Evolutionary conservation across 1,139 yeast species (phyloP).

Genomic region (Meyerozyma sp.): DNA sequence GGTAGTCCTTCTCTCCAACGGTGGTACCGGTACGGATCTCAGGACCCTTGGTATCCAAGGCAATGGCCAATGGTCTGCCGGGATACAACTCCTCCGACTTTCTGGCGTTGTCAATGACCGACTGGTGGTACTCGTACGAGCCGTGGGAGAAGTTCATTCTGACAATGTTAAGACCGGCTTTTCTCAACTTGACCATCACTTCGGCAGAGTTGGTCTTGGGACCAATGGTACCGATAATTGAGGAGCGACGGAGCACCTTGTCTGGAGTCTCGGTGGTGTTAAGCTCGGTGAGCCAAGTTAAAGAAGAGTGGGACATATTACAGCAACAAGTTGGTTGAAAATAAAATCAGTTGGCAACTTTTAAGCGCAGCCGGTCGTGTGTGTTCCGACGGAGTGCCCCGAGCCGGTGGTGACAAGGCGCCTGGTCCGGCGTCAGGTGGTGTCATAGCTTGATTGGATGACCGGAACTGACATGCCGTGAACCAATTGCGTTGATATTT

Average conservation of each 20-base stretch:
- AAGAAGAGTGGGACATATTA: constrained; percentile 23
- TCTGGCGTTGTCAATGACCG: constrained; percentile 93
- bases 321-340: background rate
- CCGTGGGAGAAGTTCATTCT: constrained; percentile 99
- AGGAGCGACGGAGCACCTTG: constrained; percentile 84
- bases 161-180: constrained; percentile 95
- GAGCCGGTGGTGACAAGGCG: background rate
- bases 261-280: constrained; percentile 78
- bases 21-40: constrained; percentile 99
- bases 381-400: constrained; percentile 1
- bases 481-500: background rate
- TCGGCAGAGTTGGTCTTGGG: constrained; percentile 95
- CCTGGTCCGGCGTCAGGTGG: background rate
- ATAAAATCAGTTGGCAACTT: background rate
- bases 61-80: constrained; percentile 97
- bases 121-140: constrained; percentile 92
- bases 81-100: constrained; percentile 84
- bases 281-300: constrained; percentile 77
- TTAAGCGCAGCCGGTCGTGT: constrained; percentile 1
- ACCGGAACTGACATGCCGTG: background rate
- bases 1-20: constrained; percentile 67
- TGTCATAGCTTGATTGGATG: background rate
- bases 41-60: constrained; percentile 99
- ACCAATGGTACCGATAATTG: constrained; percentile 97
- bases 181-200: constrained; percentile 79